Base-by-base conservation (phyloP, 495 filamentous ascomycete genomes). In the Annulohypoxylon stygium region DNA sequence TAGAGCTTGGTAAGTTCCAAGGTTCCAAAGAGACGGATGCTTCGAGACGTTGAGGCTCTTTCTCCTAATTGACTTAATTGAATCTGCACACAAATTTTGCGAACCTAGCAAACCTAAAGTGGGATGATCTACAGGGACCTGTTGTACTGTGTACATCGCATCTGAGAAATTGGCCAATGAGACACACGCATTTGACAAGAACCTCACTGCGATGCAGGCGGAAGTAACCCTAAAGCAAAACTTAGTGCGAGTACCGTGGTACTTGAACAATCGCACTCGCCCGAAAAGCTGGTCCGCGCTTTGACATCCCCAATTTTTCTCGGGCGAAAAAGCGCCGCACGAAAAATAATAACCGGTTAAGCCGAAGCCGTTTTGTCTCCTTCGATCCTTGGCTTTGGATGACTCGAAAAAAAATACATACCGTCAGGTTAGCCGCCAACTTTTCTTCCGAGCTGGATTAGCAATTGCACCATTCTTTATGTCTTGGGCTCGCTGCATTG, bases 261-360 rank as follows among this genome's bases (percentile, higher is more conserved):
- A 60, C 61, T 36, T 53, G 12, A 2, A 18, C 18, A 53, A 12
- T 48, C 37, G 14, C 30, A 36, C 53, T 36, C n/a, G 30, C 33
- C 25, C 53, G 14, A 33, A 36, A 37, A 36, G 53, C 53, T 11
- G 33, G 53, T 16, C 30, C 11, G 53, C 53, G 53, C 53, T 37
- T 57, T 36, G 53, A 37, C 53, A 34, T 20, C 39, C 58, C 66
- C 61, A 36, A 59, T 67, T 67, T 61, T 69, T 58, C 30, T 75
- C 69, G 65, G 73, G 39, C 69, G 61, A 72, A 60, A 75, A 69
- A 72, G 39, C 23, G 7, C 69, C 70, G 74, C 66, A 51, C 47
- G 60, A 71, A 77, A 75, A 78, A 65, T 57, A 70, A 77, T 77
- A 61, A 69, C 77, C 77, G 77, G 73, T 58, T 12, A 11, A 74